Base-by-base conservation (phyloP, 805 yeast species). In the Myxozyma neglecta region DNA sequence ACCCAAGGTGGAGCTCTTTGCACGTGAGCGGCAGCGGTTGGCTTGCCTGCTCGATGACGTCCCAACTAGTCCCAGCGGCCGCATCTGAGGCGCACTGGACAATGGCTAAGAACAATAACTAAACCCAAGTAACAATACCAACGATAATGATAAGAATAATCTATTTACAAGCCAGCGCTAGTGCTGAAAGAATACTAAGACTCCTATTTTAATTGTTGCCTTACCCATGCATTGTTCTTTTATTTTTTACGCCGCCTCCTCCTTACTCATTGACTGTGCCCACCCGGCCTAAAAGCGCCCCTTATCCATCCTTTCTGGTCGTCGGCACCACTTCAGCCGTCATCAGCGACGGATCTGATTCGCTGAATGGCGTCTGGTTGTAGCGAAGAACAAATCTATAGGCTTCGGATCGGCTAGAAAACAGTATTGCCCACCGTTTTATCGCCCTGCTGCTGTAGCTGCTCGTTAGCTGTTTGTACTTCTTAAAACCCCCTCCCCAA, bases 401-500 rank as follows among this genome's bases (percentile, higher is more conserved):
- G 35, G 58, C 61, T 13, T 58, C 61, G 32, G 35, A 51, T 37
- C 46, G 48, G 5, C 58, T 45, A 1, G 37, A 52, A 13, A 58
- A 20, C 18, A 35, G 57, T 11, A 58, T 20, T 10, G 54, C 48
- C 20, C 10, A 56, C 29, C 59, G 56, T 45, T 49, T 49, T 14
- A 29, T 34, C n/a, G 24, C 24, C 6, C 34, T 11, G 44, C 16
- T 16, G 11, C 53, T 50, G 14, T 24, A 37, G 20, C 9, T 18
- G 20, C 14, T 8, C 24, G 18, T 16, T 50, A 37, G 39, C 14
- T 6, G 16, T 6, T 14, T 16, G 6, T 39, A 1, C 20, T 32
- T 1, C 5, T 18, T 37, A 55, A 29, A 16, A 24, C 29, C 5
- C 29, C 29, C 29, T 24, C 29, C 29, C 29, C 11, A 7, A 2